Base-by-base conservation (phyloP, 345 rosid genomes). In the Clarkia xantiana region DNA sequence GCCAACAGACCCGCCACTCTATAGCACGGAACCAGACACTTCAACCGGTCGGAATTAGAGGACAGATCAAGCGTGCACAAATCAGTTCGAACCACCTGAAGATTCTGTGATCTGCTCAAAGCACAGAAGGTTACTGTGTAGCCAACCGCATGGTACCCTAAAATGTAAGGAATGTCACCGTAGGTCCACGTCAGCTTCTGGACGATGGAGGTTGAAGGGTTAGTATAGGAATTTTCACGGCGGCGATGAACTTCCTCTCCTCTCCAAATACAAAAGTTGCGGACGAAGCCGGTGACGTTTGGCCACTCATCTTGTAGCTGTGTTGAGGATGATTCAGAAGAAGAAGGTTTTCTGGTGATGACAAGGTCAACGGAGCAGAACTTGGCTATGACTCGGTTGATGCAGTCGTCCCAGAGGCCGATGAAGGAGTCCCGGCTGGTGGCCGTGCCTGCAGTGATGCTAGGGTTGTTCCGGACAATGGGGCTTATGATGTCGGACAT, bases 221-320 rank as follows among this genome's bases (percentile, higher is more conserved):
- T 77, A 5, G 66, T 13, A 23, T 63, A 79, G 39, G 78, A 77
- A n/a, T n/a, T n/a, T 61, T 86, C 98, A 43, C 81, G 73, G 15
- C 72, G 36, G 53, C 59, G 78, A 25, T 81, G 85, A 9, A 70
- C 51, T 57, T 91, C 98, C 63, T 86, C 98, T 20, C 98, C 98
- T 64, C 98, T 84, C 98, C 98, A 91, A 52, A 91, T 56, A 47
- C 94, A 86, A 20, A 75, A 82, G 52, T 74, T 77, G 51, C 79
- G 67, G 0, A 86, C 62, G 52, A 76, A 91, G 20, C 98, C 98
- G 0, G 82, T 69, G 47, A 86, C 77, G 52, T 86, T 86, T 2
- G 98, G 96, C 98, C 98, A 91, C 47, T 75, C 83, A 68, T 86
- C 87, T 52, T 78, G 93, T 55, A 81, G 39, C 47, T 64, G 71